phyloP scores from a whole-genome alignment of 495 filamentous ascomycete species.

The Hypoxylon intermedium region DNA sequence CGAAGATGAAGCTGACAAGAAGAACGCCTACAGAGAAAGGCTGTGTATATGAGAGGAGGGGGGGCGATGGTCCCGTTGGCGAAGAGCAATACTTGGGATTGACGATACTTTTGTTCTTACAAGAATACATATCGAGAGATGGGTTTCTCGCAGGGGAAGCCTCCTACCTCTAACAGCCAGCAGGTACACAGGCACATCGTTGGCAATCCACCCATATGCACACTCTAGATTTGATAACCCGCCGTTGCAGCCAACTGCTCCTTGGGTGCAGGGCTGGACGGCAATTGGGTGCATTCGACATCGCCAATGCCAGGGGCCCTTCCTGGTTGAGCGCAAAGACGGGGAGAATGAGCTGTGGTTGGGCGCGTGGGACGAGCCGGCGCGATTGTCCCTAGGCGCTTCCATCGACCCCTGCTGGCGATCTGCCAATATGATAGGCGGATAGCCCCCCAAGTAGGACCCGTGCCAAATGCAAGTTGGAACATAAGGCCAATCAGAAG shows the following conservation, averaged over 20 bases:
- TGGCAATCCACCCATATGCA: constrained; percentile 16
- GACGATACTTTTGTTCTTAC: constrained; percentile 21
- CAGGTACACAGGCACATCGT: constrained; percentile 21
- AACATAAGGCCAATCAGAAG: constrained; percentile 34
- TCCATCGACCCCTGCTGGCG: constrained; percentile 34
- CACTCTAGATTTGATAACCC: constrained; percentile 14
- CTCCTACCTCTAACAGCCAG: constrained; percentile 11
- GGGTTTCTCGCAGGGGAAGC: constrained; percentile 5
- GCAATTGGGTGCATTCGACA: constrained; percentile 24
- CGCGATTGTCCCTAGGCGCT: constrained; percentile 38
- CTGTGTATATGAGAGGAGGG: constrained; percentile 28
- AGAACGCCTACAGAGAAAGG: constrained; percentile 22
- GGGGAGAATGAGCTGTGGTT: constrained; percentile 35
- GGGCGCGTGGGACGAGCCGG: constrained; percentile 34
- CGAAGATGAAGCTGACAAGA: constrained; percentile 10
- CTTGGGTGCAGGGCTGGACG: constrained; percentile 27
- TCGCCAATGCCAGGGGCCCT: constrained; percentile 27
- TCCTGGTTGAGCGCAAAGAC: constrained; percentile 36
- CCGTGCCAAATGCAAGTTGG: constrained; percentile 39
- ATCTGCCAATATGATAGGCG: constrained; percentile 42
- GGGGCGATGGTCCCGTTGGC: constrained; percentile 16
- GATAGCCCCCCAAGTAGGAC: constrained; percentile 28
- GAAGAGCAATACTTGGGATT: constrained; percentile 1
- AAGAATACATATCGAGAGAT: constrained; percentile 25
- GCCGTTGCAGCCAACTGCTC: constrained; percentile 21